A percentile compares a stretch with the other conserved stretches of the same genome.
phyloP scores from a whole-genome alignment of 805 yeast species.

The Kluyveromyces starmeri region DNA sequence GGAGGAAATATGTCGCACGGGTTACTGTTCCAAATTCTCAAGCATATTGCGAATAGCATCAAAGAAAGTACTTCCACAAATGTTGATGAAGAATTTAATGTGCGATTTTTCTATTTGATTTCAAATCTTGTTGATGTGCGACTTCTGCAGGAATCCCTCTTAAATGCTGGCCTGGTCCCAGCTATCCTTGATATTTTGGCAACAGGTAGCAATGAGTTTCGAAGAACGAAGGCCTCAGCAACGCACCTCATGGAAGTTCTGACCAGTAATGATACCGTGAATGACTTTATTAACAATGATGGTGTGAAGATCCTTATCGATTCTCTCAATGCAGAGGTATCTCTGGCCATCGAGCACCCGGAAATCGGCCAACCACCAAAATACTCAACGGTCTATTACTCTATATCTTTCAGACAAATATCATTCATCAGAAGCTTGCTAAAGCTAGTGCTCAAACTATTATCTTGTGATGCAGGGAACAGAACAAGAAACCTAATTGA shows the following conservation, averaged over 20 bases:
- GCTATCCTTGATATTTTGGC: constrained; percentile 55
- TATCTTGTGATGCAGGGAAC: constrained; percentile 74
- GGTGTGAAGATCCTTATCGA: constrained; percentile 61
- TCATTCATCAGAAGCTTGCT: constrained; percentile 49
- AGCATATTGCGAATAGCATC: constrained; percentile 48
- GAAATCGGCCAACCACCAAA: constrained; percentile 49
- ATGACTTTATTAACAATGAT: constrained; percentile 52
- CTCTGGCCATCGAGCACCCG: constrained; percentile 53
- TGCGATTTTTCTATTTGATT: constrained; percentile 49
- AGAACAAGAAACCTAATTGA: constrained; percentile 79
- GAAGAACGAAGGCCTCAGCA: constrained; percentile 56
- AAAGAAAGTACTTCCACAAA: constrained; percentile 31
- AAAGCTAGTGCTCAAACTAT: constrained; percentile 52
- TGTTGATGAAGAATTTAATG: constrained; percentile 40
- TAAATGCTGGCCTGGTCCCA: constrained; percentile 68
- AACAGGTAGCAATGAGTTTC: constrained; percentile 40
- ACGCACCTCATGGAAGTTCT: constrained; percentile 45
- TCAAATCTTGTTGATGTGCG: constrained; percentile 53
- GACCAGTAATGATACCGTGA: constrained; percentile 40
- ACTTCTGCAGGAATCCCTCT: constrained; percentile 45
- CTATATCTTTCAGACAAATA: constrained; percentile 51
- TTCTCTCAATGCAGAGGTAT: constrained; percentile 53
- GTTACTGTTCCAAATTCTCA: constrained; percentile 58
- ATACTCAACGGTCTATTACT: constrained; percentile 40
- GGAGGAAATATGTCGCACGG: constrained; percentile 90